Evolutionary conservation across 225 moss, liverwort and hornwort species (phyloP).

Genomic region (Marchantia polymorpha): DNA sequence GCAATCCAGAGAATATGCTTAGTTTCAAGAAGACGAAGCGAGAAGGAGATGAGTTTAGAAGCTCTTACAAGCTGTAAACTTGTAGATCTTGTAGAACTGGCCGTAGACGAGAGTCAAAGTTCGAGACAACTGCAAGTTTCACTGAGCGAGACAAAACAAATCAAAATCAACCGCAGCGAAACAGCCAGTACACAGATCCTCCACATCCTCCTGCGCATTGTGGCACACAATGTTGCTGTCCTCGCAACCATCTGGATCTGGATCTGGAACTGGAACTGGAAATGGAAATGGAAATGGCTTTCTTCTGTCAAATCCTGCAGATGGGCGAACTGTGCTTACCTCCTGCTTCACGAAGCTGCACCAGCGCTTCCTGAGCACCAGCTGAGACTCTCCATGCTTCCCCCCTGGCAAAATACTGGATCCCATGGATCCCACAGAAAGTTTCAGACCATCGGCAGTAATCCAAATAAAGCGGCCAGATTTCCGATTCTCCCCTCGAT

Average conservation of each 20-base stretch:
- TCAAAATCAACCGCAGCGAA: background rate
- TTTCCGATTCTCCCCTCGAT: background rate
- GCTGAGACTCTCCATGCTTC: slow-evolving; percentile 80
- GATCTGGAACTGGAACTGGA: no score
- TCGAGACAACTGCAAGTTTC: slow-evolving; percentile 95
- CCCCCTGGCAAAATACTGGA: slow-evolving; percentile 79
- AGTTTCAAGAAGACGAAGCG: background rate
- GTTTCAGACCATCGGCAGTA: background rate
- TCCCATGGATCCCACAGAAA: slow-evolving; percentile 14
- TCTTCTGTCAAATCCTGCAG: background rate
- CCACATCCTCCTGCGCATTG: background rate
- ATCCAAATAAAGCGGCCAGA: background rate
- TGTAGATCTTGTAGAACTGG: slow-evolving; percentile 83
- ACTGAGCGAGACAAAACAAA: slow-evolving; percentile 42
- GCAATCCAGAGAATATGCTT: background rate
- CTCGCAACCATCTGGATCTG: no score
- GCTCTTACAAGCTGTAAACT: slow-evolving; percentile 74
- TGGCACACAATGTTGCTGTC: background rate
- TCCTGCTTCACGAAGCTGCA: slow-evolving; percentile 60
- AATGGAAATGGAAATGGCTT: background rate
- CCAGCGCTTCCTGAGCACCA: slow-evolving; percentile 72
- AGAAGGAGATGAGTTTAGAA: background rate
- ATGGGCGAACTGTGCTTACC: slow-evolving; percentile 38
- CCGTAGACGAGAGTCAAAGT: slow-evolving; percentile 87
- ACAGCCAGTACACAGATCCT: background rate